Evolutionary conservation across 2,329 filamentous ascomycete species (phyloP), one percentile per base, ranked within the genome.

Genomic region (Endocalyx cinctus): DNA sequence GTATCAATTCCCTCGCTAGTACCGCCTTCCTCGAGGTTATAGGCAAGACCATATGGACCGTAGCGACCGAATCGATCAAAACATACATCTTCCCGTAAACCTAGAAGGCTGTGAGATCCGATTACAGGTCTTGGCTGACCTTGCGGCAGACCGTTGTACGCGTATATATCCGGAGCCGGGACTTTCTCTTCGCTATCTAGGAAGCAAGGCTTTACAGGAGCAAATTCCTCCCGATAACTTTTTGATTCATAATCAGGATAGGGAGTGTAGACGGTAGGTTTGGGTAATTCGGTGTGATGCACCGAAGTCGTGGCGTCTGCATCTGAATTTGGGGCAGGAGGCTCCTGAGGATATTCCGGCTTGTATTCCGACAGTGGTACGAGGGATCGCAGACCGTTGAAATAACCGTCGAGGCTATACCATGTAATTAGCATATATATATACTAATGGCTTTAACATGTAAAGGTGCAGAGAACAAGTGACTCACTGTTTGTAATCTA

Each of bases 21-120:
- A 15, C 88, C 88, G 11, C 88, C 88, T 42, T 77, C 74, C 35
- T 78, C 74, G 38, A 74, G 71, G 48, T 74, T 77, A 59, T 94
- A 94, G n/a, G 88, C 88, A 25, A 88, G 66, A 0, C 88, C 88
- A 51, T 95, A 95, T 0, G 87, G 83, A 0, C 87, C 88, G 23
- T 90, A 76, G 29, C 88, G 77, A 13, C 87, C 85, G 53, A 87
- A 94, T 5, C 88, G 77, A 51, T 95, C 88, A 55, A 94, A 94
- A 61, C 88, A 95, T 11, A 94, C 68, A 48, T 92, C 82, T 40
- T 87, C 74, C 15, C 80, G 70, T 25, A 94, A 59, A 0, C 85
- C 87, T 5, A 95, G 63, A 28, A 87, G 57, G 11, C 78, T 70
- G 53, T 92, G 82, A 0, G 84, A 89, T 4, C 88, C 88, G 47